A percentile compares a stretch with the other conserved stretches of the same genome.
Evolutionary conservation across 2,329 filamentous ascomycete species (phyloP).

Genomic region (Amylocarpus encephaloides): DNA sequence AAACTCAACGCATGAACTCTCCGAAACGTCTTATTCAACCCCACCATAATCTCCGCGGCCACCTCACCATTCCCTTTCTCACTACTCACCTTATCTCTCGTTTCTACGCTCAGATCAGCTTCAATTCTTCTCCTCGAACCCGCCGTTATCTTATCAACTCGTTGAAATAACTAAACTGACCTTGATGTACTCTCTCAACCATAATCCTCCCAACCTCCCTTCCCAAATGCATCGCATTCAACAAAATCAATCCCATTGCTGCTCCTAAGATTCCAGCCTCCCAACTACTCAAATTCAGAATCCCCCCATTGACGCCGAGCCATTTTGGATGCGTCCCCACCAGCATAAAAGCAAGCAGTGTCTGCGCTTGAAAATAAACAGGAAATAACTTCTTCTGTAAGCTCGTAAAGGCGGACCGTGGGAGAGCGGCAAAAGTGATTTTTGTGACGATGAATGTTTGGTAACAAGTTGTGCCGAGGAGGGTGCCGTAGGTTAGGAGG

Average conservation of each 20-base stretch:
- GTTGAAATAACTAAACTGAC: not conserved
- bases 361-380: slow-evolving; percentile 35
- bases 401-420: slow-evolving; percentile 33
- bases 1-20: slow-evolving; percentile 37
- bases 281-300: not conserved
- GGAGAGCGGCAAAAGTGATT: slow-evolving; percentile 32
- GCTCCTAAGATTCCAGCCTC: not conserved
- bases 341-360: slow-evolving; percentile 32
- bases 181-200: slow-evolving; percentile 28
- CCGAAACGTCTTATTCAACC: slow-evolving; percentile 32
- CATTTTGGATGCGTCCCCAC: slow-evolving; percentile 29
- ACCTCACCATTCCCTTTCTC: not conserved
- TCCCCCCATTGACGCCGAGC: not conserved
- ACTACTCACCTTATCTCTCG: not conserved
- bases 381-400: slow-evolving; percentile 37
- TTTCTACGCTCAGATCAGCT: not conserved
- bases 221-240: slow-evolving; percentile 34
- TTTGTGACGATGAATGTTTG: slow-evolving; percentile 38
- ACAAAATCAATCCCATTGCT: slow-evolving; percentile 23
- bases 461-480: slow-evolving; percentile 3
- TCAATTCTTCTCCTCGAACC: not conserved
- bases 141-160: too few relatives aligned
- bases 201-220: slow-evolving; percentile 28
- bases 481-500: slow-evolving; percentile 5
- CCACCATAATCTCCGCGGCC: slow-evolving; percentile 1